Evolutionary conservation across 306 rosid species (phyloP), one percentile per base, ranked within the genome.

Genomic region (Acacia acuminata): DNA sequence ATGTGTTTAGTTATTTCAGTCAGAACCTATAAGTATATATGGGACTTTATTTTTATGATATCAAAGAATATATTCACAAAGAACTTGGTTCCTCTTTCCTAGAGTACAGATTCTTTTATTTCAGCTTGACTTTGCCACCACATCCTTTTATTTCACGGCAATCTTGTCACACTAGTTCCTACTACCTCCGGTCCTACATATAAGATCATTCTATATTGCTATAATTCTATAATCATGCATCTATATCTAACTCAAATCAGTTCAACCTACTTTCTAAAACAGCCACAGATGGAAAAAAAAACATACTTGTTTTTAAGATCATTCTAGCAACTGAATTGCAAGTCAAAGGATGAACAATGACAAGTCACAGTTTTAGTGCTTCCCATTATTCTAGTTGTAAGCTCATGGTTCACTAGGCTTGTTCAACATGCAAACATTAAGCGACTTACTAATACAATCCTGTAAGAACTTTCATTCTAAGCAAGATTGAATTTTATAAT

Each of bases 61-160:
- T 30, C 34, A 3, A 30, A 30, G 34, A 30, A 30, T 30, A 30
- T 30, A 30, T 30, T 30, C 34, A 30, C 34, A 30, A 30, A 30
- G 34, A 30, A 30, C 34, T 30, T 30, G 34, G 3, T 30, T 30
- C 34, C 34, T 30, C 3, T 30, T 30, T 30, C 34, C 2, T 30
- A 30, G 34, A 30, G 34, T 30, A 30, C 34, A 30, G 34, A 30
- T 30, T 30, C 34, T 30, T 30, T 30, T 30, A 30, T 30, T 30
- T 68, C 74, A 65, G n/a, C 75, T 11, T 70, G 53, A 70, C 75
- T 71, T 19, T 22, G 43, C 78, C 44, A 55, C 36, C 45, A n/a
- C 61, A 27, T 63, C 16, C 40, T 14, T 65, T 44, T 63, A 20
- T 20, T 32, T 65, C 81, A 48, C 50, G 75, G 50, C 75, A 34